phyloP scores from a whole-genome alignment of 805 yeast genomes.

The Candida manassasensis region DNA sequence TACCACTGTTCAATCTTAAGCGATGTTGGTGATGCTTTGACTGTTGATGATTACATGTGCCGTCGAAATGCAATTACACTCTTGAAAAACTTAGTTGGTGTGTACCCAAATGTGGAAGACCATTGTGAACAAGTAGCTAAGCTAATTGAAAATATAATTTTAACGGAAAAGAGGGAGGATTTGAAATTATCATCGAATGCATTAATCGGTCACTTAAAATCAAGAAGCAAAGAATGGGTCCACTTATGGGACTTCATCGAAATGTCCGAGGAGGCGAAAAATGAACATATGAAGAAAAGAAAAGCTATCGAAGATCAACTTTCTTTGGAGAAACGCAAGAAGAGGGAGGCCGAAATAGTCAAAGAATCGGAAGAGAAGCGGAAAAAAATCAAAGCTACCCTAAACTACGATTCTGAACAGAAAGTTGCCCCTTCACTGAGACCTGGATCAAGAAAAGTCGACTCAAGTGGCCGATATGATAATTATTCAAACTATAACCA shows the following conservation, averaged over 20 bases:
- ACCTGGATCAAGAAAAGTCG: conserved; percentile 6
- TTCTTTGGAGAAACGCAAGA: conserved; percentile 14
- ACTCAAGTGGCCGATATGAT: conserved; percentile 24
- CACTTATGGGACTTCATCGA: conserved; percentile 55
- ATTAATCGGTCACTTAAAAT: conserved; percentile 57
- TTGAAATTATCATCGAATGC: conserved; percentile 74
- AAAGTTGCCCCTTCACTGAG: conserved; percentile 4
- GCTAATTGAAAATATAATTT: conserved; percentile 44
- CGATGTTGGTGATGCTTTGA: conserved; percentile 40
- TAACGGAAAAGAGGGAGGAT: conserved; percentile 68
- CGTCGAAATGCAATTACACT: conserved; percentile 77
- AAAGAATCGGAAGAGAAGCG: conserved; percentile 10
- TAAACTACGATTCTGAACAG: conserved; percentile 9
- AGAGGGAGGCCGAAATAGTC: conserved; percentile 8
- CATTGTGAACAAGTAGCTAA: conserved; percentile 54
- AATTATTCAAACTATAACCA: conserved; percentile 22
- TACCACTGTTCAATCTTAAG: conserved; percentile 53
- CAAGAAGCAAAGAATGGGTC: conserved; percentile 48
- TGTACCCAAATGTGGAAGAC: conserved; percentile 64
- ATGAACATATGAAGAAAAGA: conserved; percentile 14
- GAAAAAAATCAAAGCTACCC: conserved; percentile 7
- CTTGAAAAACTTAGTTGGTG: conserved; percentile 57
- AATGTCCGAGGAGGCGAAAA: conserved; percentile 41
- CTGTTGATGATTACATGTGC: conserved; percentile 62
- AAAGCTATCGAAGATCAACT: conserved; percentile 19